These are phyloP conservation scores for Aspergillus nidulans DNA, from an alignment of 495 filamentous ascomycete genomes.

Conservation along the genomic window DNA sequence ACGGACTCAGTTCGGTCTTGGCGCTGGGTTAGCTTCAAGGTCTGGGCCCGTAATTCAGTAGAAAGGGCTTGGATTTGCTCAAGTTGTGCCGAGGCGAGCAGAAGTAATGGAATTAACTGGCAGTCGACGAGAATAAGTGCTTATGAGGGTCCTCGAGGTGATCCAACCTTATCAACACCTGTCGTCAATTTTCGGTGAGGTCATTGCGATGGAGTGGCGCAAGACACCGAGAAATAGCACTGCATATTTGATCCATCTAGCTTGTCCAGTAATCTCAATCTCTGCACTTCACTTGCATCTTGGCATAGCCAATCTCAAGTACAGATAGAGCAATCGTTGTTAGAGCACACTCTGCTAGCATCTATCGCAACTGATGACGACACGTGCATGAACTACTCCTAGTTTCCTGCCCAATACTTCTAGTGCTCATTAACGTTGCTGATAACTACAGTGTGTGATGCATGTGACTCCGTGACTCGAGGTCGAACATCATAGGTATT, in stretches of 20 bases:
- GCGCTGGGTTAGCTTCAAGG: background rate
- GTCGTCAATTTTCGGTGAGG: constrained; percentile 4
- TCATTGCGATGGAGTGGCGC: constrained; percentile 11
- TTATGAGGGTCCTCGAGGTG: background rate
- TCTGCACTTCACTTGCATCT: background rate
- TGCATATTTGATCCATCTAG: background rate
- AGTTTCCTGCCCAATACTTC: background rate
- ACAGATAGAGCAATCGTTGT: background rate
- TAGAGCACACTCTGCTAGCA: background rate
- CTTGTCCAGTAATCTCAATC: background rate
- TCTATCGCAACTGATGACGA: background rate
- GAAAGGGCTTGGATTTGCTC: background rate
- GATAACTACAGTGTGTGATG: too few relatives aligned
- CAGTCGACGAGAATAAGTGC: background rate
- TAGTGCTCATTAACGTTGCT: too few relatives aligned
- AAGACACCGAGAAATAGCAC: constrained; percentile 1
- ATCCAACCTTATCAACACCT: background rate
- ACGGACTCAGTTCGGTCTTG: constrained; percentile 8
- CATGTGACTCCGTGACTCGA: too few relatives aligned
- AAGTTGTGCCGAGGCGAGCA: background rate
- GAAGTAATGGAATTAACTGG: background rate
- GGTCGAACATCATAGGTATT: too few relatives aligned
- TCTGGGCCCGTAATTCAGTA: background rate
- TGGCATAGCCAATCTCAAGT: background rate
- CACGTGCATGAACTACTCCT: background rate